Base-by-base conservation (phyloP, 2,329 filamentous ascomycete species). In the Macrophomina tecta region DNA sequence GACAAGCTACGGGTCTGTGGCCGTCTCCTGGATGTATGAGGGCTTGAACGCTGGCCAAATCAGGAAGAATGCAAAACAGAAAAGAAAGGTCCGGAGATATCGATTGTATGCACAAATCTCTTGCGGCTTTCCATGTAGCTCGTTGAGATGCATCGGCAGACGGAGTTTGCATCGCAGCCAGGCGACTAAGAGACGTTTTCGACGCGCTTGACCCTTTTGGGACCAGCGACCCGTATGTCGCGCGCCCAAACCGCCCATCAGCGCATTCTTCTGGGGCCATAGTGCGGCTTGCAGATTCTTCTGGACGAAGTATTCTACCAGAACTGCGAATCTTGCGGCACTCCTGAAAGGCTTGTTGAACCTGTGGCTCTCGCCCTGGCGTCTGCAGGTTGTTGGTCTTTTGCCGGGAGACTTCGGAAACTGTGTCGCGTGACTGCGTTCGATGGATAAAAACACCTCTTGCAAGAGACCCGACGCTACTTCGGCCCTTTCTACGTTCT, bases 1-100 rank as follows among this genome's bases (percentile, higher is more conserved):
- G 52, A 18, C 16, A 16, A 36, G 52, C 52, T 18, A 18, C 30
- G 23, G n/a, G 14, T 11, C 30, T 30, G 2, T 55, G 52, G 9
- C 30, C 52, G 34, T 55, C 52, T 55, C 36, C 16, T 8, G n/a
- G 52, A 55, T 36, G 4, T 36, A 55, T 55, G 36, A 55, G 52
- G 23, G 30, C 52, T 36, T 36, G 5, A 36, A 55, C 52, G 34
- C 52, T 55, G 30, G 11, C 8, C 52, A 55, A 16, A 40, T 55
- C 30, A 16, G 52, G 52, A 30, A 55, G 52, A 16, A 55, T 18
- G 30, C 12, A 55, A 40, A 55, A 36, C 16, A 55, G 9, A 23
- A 55, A 30, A 36, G 52, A 55, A 16, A 55, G 52, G n/a, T 40
- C 30, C 52, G 28, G 52, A n/a, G 52, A 55, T 55, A 55, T 55